Percentiles rank a stretch among this genome's conserved stretches.
phyloP scores from a whole-genome alignment of 2,329 filamentous ascomycete genomes.

The Exophiala dermatitidis region DNA sequence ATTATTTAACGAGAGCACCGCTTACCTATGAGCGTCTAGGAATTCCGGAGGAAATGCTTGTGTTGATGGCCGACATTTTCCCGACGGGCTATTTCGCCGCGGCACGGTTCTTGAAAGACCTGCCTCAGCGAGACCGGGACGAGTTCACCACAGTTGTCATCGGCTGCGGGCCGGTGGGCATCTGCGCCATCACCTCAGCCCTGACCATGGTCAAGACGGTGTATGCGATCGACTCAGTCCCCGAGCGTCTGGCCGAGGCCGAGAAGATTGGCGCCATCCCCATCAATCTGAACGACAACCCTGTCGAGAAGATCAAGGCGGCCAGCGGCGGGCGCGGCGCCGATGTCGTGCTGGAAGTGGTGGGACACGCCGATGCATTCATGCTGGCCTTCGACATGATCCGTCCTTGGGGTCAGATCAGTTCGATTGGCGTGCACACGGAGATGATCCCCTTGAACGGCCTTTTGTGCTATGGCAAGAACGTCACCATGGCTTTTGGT shows the following conservation, averaged over 20 bases:
- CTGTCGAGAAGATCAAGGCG: conserved; percentile 54
- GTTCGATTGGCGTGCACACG: conserved; percentile 27
- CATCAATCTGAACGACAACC: conserved; percentile 53
- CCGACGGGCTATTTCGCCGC: conserved; percentile 28
- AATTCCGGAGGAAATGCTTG: conserved; percentile 31
- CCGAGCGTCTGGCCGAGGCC: conserved; percentile 52
- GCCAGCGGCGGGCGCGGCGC: conserved; percentile 58
- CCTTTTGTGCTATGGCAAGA: conserved; percentile 26
- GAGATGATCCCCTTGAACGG: conserved; percentile 22
- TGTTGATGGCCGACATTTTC: conserved; percentile 29
- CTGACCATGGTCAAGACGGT: conserved; percentile 56
- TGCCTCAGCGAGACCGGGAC: conserved; percentile 22
- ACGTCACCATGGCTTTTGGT: conserved; percentile 27
- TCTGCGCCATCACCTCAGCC: conserved; percentile 61
- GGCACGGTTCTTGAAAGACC: conserved; percentile 25
- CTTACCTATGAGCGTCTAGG: conserved; percentile 4
- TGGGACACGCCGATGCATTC: conserved; percentile 26
- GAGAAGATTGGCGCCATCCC: conserved; percentile 56
- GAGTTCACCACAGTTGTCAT: conserved; percentile 51
- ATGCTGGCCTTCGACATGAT: conserved; percentile 27
- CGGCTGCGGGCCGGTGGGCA: conserved; percentile 57
- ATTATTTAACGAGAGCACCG: neutral
- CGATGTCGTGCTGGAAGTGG: conserved; percentile 44
- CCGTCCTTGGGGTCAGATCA: conserved; percentile 26
- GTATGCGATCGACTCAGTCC: conserved; percentile 57